Conservation (phyloP, 2,329 filamentous ascomycete species). For the Aspergillus felis region DNA sequence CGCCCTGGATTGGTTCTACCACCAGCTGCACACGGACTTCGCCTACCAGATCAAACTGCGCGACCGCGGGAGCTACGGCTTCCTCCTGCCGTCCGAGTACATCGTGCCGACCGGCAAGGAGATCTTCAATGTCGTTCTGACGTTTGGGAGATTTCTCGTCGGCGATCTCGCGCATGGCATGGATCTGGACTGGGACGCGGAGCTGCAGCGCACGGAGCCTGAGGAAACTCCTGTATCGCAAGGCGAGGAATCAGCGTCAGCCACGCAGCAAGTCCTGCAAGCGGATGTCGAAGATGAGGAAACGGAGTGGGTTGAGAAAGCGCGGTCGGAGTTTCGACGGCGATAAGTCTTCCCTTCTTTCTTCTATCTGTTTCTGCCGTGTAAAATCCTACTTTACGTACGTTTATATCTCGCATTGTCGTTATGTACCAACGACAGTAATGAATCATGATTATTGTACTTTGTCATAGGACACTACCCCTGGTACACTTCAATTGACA, state of each 20-base stretch:
- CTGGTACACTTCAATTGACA: not conserved
- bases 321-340: not conserved
- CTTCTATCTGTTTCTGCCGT: not conserved
- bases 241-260: not conserved
- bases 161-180: not conserved
- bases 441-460: not conserved
- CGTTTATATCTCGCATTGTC: not conserved
- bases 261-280: not conserved
- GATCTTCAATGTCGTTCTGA: constrained; percentile 75
- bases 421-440: not conserved
- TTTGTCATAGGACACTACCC: not conserved
- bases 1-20: constrained; percentile 93
- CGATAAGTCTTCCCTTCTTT: not conserved
- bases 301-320: not conserved
- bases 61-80: constrained; percentile 91
- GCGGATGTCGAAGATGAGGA: not conserved
- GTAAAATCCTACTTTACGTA: not conserved
- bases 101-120: constrained; percentile 90
- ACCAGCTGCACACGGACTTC: constrained; percentile 74
- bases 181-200: constrained; percentile 11
- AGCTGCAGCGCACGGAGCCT: constrained; percentile 7
- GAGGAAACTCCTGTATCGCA: not conserved
- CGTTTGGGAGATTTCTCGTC: constrained; percentile 68
- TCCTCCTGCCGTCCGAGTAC: constrained; percentile 78
- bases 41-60: constrained; percentile 91